Conservation (phyloP, 768 basidiomycete species). For the Paxillus ammoniavirescens region DNA sequence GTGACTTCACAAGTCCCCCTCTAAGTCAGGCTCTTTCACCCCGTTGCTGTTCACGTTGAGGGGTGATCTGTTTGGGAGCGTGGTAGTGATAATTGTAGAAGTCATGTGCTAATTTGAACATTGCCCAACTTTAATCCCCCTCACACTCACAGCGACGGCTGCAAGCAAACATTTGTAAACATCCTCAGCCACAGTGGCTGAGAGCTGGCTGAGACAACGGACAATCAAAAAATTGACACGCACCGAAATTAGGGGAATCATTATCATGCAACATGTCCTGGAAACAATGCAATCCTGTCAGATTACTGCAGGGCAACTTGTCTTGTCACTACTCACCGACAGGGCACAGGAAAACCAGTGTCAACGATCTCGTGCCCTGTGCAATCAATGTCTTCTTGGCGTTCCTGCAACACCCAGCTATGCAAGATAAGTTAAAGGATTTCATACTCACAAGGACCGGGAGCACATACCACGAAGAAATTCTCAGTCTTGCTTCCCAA, state of each 20-base stretch:
- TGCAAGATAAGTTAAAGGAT: background rate
- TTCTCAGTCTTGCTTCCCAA: conserved; percentile 3
- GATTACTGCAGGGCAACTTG: no score
- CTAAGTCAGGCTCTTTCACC: no score
- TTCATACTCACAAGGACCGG: background rate
- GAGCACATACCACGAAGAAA: background rate
- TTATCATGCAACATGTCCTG: background rate
- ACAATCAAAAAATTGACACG: background rate
- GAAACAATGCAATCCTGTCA: no score
- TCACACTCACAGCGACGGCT: conserved; percentile 4
- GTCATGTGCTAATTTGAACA: background rate
- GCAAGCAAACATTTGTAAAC: background rate
- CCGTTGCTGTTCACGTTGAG: background rate
- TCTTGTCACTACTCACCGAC: no score
- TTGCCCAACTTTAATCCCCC: conserved; percentile 1
- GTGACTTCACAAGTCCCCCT: no score
- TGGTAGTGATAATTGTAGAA: background rate
- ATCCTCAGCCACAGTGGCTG: conserved; percentile 1
- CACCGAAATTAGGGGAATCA: background rate
- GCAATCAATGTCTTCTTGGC: background rate
- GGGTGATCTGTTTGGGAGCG: background rate
- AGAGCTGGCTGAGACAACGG: background rate
- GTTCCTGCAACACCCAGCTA: background rate
- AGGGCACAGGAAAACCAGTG: background rate
- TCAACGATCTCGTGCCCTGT: background rate